phyloP scores from a whole-genome alignment of 805 yeast species.

The Yamadazyma tumulicola region DNA sequence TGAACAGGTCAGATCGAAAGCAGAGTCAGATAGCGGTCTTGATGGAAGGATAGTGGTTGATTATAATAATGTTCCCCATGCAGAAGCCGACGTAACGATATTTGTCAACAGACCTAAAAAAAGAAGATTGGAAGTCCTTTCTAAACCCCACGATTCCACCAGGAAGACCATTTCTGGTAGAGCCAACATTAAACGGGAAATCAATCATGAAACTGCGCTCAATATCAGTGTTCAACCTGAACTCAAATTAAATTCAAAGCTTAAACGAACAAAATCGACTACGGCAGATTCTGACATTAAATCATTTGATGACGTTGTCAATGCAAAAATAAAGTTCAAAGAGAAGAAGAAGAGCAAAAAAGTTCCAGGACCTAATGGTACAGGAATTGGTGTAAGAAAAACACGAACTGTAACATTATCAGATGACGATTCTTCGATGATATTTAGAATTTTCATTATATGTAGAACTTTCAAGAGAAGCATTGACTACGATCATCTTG shows the following conservation, averaged over 20 bases:
- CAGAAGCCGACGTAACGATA: constrained; percentile 5
- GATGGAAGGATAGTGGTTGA: background rate
- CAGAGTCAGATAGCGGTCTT: constrained; percentile 23
- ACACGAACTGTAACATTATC: constrained; percentile 24
- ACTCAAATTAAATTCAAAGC: background rate
- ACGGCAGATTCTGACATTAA: constrained; percentile 4
- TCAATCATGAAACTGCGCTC: background rate
- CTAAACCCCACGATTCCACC: background rate
- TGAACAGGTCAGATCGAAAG: constrained; percentile 21
- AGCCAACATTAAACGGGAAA: constrained; percentile 2
- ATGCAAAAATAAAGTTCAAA: constrained; percentile 1
- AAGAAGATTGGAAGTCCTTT: constrained; percentile 19
- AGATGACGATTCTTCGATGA: constrained; percentile 47
- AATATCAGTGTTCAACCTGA: background rate
- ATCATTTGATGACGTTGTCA: constrained; percentile 3
- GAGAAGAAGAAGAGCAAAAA: constrained; percentile 9
- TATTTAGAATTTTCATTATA: constrained; percentile 65
- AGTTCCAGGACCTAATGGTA: constrained; percentile 4
- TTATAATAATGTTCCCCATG: constrained; percentile 3
- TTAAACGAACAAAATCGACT: background rate
- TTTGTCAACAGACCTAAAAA: constrained; percentile 3
- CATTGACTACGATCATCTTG: constrained; percentile 65
- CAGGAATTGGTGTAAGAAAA: constrained; percentile 10
- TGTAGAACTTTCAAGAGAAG: constrained; percentile 57
- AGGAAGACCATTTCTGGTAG: constrained; percentile 3